Evolutionary conservation across 1,284 basidiomycete species (phyloP), one percentile per base, ranked within the genome.

Genomic region (Rhodotorula glutinis): DNA sequence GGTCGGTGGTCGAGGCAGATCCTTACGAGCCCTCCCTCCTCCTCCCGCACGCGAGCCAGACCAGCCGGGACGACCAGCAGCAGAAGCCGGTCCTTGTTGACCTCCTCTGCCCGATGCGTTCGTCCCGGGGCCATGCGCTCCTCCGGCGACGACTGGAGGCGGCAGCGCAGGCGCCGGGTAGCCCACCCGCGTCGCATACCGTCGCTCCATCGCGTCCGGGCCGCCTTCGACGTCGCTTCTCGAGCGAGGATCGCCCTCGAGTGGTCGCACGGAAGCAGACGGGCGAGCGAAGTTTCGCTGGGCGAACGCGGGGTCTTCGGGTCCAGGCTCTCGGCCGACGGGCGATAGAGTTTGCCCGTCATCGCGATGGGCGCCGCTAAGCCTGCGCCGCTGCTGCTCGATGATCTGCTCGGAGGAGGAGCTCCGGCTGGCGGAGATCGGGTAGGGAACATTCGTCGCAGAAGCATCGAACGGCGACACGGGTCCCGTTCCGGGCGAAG

Each of bases 1-100:
- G 3, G 71, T 38, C 3, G 75, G 75, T 40, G 75, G 75, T 49
- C 70, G 69, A 9, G 75, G 75, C 27, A 76, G 44, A 56, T 65
- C 52, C 40, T 59, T 30, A 57, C 62, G n/a, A 40, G 47, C 21
- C 25, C 49, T 19, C 2, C 40, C 33, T 4, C 23, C 38, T 16
- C 40, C 38, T 14, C 33, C 53, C 21, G 38, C 19, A 0, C 23
- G 38, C 13, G 19, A 33, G 4, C 53, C 43, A 19, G 43, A 16
- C 14, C 43, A 19, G 43, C 43, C 17, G 9, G 43, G 43, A 38
- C 33, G 33, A 38, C 33, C 33, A 7, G 7, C 33, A 38, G 33
- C 33, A 11, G 33, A 7, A 11, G 11, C 33, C 33, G 33, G 33
- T 38, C 33, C 33, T 38, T 38, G 33, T 38, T 38, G 33, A 38